Conservation (phyloP, 352 stramenopile species). For the Globisporangium emineosum region DNA sequence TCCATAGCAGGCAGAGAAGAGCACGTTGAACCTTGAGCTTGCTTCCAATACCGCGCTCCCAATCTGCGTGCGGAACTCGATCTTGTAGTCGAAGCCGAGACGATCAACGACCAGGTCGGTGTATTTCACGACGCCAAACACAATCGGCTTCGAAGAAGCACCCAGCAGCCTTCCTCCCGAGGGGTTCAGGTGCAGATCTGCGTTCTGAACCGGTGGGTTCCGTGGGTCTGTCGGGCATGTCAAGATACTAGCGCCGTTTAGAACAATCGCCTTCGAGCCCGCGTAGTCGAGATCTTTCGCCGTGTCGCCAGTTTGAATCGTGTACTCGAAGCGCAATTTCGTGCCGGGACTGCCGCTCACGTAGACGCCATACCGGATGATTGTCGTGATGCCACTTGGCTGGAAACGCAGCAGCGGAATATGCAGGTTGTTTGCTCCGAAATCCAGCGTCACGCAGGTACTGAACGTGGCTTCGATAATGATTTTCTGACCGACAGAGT, state of each 20-base stretch:
- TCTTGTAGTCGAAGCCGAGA: slow-evolving; percentile 63
- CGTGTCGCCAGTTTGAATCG: slow-evolving; percentile 67
- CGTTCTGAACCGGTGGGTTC: slow-evolving; percentile 40
- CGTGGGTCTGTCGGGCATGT: slow-evolving; percentile 45
- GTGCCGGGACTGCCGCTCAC: slow-evolving; percentile 47
- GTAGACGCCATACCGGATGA: slow-evolving; percentile 61
- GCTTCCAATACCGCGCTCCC: slow-evolving; percentile 41
- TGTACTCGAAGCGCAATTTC: slow-evolving; percentile 71
- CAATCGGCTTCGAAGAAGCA: slow-evolving; percentile 37
- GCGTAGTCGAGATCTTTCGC: slow-evolving; percentile 66
- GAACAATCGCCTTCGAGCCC: slow-evolving; percentile 42
- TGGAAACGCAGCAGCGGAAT: slow-evolving; percentile 53
- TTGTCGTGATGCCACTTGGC: slow-evolving; percentile 40
- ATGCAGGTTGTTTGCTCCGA: slow-evolving; percentile 23
- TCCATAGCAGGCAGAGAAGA: slow-evolving; percentile 71
- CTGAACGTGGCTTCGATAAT: slow-evolving; percentile 68
- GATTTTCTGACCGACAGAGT: slow-evolving; percentile 54
- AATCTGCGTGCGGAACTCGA: slow-evolving; percentile 53
- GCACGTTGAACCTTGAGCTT: slow-evolving; percentile 53
- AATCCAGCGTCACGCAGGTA: slow-evolving; percentile 50
- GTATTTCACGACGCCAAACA: slow-evolving; percentile 59
- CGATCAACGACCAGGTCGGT: slow-evolving; percentile 72
- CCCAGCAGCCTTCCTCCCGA: slow-evolving; percentile 52
- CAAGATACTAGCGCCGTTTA: slow-evolving; percentile 69
- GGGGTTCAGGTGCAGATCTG: slow-evolving; percentile 78